Evolutionary conservation across 2,329 filamentous ascomycete species (phyloP).

Genomic region (Ceratocystis variospora): DNA sequence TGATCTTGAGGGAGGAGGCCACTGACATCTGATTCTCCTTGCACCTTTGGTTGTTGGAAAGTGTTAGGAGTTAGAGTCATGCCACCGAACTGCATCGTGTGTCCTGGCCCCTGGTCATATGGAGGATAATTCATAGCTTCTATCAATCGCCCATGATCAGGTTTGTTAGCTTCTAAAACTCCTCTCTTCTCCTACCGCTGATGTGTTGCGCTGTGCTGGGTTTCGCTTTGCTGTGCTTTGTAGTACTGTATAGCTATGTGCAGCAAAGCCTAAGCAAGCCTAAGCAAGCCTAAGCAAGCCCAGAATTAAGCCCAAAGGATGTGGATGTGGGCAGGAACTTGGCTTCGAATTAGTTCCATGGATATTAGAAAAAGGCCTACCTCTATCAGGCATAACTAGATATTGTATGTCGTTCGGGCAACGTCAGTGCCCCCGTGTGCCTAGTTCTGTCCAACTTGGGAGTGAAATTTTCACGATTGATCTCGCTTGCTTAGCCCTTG

Average conservation of each 20-base stretch:
- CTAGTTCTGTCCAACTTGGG: neutral
- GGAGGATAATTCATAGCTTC: conserved; percentile 13
- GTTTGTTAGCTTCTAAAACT: neutral
- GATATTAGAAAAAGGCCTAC: neutral
- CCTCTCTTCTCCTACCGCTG: neutral
- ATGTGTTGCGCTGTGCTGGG: neutral
- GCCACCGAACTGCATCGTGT: neutral
- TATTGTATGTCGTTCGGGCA: neutral
- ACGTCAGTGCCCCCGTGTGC: neutral
- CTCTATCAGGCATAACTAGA: conserved; percentile 12
- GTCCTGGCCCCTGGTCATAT: conserved; percentile 4
- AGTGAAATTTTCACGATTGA: neutral
- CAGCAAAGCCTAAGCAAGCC: too few species aligned
- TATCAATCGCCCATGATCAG: neutral
- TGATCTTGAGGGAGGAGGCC: conserved; percentile 2
- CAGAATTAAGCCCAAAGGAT: neutral
- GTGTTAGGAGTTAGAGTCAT: neutral
- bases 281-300: too few species aligned
- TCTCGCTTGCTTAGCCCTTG: neutral
- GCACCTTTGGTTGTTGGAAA: conserved; percentile 6
- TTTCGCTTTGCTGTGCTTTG: too few species aligned
- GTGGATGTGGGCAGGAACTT: neutral
- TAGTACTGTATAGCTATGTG: too few species aligned
- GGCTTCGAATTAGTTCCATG: neutral
- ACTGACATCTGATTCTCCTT: neutral